phyloP scores from a whole-genome alignment of 1,139 yeast genomes.

The Pichia sp. region DNA sequence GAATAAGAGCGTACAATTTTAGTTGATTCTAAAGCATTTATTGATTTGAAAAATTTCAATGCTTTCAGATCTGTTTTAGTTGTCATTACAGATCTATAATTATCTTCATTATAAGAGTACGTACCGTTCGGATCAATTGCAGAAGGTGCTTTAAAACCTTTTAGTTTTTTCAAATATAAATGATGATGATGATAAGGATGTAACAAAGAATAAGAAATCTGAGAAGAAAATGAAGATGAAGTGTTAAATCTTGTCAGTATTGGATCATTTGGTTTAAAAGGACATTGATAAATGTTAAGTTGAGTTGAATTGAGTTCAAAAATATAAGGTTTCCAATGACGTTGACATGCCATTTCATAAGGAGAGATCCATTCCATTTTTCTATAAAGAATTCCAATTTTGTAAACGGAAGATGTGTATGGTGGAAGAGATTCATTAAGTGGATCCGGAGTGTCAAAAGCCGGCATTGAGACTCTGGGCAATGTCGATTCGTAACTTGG shows the following conservation, averaged over 20 bases:
- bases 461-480: constrained; percentile 37
- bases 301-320: constrained; percentile 73
- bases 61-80: constrained; percentile 38
- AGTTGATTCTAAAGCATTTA: constrained; percentile 29
- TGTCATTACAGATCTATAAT: constrained; percentile 33
- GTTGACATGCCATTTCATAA: constrained; percentile 50
- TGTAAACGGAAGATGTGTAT: constrained; percentile 54
- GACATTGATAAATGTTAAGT: constrained; percentile 48
- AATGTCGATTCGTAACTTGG: constrained; percentile 27
- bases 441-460: constrained; percentile 32
- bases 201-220: constrained; percentile 13
- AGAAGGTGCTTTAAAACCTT: constrained; percentile 3
- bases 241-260: constrained; percentile 10
- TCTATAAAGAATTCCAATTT: constrained; percentile 46
- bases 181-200: constrained; percentile 20
- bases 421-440: constrained; percentile 40
- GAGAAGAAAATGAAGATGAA: constrained; percentile 12
- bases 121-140: constrained; percentile 5
- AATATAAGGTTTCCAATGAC: constrained; percentile 60
- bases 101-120: constrained; percentile 15
- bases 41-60: constrained; percentile 32
- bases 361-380: constrained; percentile 67
- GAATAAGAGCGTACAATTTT: constrained; percentile 52
- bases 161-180: constrained; percentile 7
- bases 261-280: constrained; percentile 9